phyloP scores from a whole-genome alignment of 768 basidiomycete species.

The Daedaleopsis sinensis region DNA sequence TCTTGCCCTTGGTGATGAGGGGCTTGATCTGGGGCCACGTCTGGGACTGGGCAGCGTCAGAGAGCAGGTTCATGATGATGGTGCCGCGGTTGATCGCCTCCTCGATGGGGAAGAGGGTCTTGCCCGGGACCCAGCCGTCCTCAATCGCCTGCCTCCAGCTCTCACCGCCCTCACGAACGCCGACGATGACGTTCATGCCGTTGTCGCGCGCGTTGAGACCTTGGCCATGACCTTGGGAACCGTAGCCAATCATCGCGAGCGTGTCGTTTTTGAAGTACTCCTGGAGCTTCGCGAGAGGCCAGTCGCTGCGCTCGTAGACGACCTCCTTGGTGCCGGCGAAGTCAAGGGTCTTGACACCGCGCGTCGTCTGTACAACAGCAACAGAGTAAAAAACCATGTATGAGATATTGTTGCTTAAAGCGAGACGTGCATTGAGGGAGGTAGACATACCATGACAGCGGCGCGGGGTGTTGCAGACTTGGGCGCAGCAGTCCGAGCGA shows the following conservation, averaged over 20 bases:
- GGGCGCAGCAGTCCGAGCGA: constrained; percentile 42
- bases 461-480: constrained; percentile 30
- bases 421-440: background rate
- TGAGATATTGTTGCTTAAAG: background rate
- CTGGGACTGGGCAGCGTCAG: constrained; percentile 97
- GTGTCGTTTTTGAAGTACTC: constrained; percentile 99
- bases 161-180: constrained; percentile 96
- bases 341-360: constrained; percentile 94
- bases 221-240: constrained; percentile 98
- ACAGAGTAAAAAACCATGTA: background rate
- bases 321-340: constrained; percentile 94
- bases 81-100: constrained; percentile 95
- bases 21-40: constrained; percentile 91
- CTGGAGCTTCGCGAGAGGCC: constrained; percentile 97
- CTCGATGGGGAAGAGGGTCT: constrained; percentile 97
- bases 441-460: constrained; percentile 41
- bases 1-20: constrained; percentile 99
- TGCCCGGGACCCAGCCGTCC: constrained; percentile 98
- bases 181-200: constrained; percentile 96
- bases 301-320: constrained; percentile 95
- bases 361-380: constrained; percentile 46
- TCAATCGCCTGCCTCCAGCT: constrained; percentile 95
- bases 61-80: constrained; percentile 99
- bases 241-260: constrained; percentile 98
- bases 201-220: constrained; percentile 99